Percentiles rank a stretch among this genome's conserved stretches.
Evolutionary conservation across 805 yeast species (phyloP).

Genomic region (Komagataella kurtzmanii): DNA sequence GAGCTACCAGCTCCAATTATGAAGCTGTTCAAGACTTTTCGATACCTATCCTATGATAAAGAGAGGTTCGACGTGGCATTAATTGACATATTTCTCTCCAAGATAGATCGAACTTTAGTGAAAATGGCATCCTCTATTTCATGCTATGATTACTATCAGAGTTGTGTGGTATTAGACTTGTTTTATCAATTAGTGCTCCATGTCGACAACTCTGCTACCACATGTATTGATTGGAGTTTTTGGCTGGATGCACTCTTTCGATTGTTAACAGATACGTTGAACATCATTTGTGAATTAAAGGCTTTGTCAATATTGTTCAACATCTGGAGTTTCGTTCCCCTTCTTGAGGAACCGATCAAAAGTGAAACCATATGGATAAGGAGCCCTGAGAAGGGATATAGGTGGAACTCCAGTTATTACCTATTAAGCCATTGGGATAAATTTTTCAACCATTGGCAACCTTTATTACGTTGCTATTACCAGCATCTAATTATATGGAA

Average conservation of each 20-base stretch:
- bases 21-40: conserved; percentile 18
- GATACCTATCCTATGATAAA: conserved; percentile 21
- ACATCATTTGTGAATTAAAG: conserved; percentile 46
- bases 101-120: conserved; percentile 19
- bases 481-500: conserved; percentile 59
- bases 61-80: conserved; percentile 13
- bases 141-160: conserved; percentile 23
- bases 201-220: conserved; percentile 3
- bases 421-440: conserved; percentile 42
- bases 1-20: conserved; percentile 10
- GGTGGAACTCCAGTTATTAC: conserved; percentile 40
- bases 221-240: conserved; percentile 52
- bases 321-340: conserved; percentile 59
- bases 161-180: conserved; percentile 25
- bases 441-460: conserved; percentile 69
- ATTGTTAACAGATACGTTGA: conserved; percentile 45
- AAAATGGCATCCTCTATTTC: conserved; percentile 21
- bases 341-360: not conserved
- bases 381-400: conserved; percentile 24
- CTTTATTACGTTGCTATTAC: conserved; percentile 60
- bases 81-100: conserved; percentile 8
- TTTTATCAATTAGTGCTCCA: conserved; percentile 18
- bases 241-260: conserved; percentile 52
- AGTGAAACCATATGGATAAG: conserved; percentile 23
- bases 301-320: conserved; percentile 57